Evolutionary conservation across 2,329 filamentous ascomycete species (phyloP).

Genomic region (Gaeumannomyces tritici): DNA sequence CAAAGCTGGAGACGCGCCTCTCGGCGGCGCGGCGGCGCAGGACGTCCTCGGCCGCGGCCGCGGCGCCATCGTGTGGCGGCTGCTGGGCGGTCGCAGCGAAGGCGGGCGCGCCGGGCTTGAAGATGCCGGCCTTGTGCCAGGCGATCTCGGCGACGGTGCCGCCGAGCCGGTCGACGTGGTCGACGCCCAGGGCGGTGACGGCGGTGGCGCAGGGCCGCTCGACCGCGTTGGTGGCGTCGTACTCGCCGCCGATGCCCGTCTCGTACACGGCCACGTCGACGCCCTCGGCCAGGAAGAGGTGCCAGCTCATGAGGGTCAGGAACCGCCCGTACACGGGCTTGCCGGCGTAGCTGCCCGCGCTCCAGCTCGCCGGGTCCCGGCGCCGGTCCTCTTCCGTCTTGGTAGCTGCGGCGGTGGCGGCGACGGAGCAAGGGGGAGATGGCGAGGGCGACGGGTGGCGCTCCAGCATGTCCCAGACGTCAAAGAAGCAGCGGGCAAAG

Average conservation of each 20-base stretch:
- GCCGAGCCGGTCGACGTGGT: constrained; percentile 56
- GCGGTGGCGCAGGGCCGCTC: constrained; percentile 9
- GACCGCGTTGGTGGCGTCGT: constrained; percentile 63
- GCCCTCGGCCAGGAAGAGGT: constrained; percentile 54
- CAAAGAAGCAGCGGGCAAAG: constrained; percentile 58
- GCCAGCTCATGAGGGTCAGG: constrained; percentile 56
- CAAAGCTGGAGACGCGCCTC: constrained; percentile 21
- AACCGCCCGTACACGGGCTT: constrained; percentile 51
- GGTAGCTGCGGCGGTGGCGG: constrained; percentile 15
- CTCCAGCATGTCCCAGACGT: constrained; percentile 52
- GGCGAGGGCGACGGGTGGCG: constrained; percentile 4
- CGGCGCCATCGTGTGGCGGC: constrained; percentile 40
- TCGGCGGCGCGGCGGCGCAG: constrained; percentile 41
- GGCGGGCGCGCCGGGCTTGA: constrained; percentile 49
- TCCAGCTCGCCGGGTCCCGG: constrained; percentile 14
- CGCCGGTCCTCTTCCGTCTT: neutral
- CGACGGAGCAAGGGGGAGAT: constrained; percentile 20
- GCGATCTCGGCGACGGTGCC: constrained; percentile 55
- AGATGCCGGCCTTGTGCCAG: constrained; percentile 67
- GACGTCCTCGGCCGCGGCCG: constrained; percentile 37
- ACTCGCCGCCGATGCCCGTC: constrained; percentile 51
- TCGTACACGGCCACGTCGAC: constrained; percentile 57
- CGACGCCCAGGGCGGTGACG: constrained; percentile 52
- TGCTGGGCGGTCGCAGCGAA: constrained; percentile 45
- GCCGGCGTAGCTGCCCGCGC: constrained; percentile 20